phyloP scores from a whole-genome alignment of 352 stramenopile species.

The Globisporangium paddicum region DNA sequence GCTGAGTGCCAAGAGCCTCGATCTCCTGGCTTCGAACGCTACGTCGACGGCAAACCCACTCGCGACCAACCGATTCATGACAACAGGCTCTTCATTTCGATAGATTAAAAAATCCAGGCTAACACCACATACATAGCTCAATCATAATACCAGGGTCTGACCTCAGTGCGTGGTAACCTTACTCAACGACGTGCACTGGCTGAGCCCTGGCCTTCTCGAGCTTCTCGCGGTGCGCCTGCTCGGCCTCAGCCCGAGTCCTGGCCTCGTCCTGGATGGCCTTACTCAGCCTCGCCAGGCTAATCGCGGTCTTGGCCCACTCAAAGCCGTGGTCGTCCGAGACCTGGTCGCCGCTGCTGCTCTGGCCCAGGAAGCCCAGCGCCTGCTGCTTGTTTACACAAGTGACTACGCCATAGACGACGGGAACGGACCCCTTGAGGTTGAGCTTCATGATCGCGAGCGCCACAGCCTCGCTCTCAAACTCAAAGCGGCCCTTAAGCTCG shows the following conservation, averaged over 20 bases:
- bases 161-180: background rate
- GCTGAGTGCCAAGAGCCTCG: constrained; percentile 12
- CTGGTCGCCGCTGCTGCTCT: constrained; percentile 6
- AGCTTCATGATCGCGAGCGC: constrained; percentile 95
- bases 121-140: background rate
- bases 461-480: constrained; percentile 95
- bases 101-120: background rate
- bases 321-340: constrained; percentile 20
- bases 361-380: constrained; percentile 40
- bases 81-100: background rate
- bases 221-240: background rate
- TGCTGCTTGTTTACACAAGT: constrained; percentile 92
- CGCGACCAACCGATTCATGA: constrained; percentile 43
- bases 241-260: background rate
- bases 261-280: background rate
- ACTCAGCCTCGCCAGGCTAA: constrained; percentile 13
- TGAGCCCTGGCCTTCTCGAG: background rate
- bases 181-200: background rate
- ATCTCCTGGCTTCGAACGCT: constrained; percentile 36
- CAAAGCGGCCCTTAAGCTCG: constrained; percentile 92
- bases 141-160: background rate
- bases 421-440: constrained; percentile 82
- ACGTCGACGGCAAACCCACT: constrained; percentile 53
- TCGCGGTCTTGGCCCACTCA: constrained; percentile 20
- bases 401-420: constrained; percentile 87